A percentile compares a stretch with the other conserved stretches of the same genome.
Evolutionary conservation across 1,139 yeast genomes (phyloP).

Genomic region (Eremothecium gossypii): DNA sequence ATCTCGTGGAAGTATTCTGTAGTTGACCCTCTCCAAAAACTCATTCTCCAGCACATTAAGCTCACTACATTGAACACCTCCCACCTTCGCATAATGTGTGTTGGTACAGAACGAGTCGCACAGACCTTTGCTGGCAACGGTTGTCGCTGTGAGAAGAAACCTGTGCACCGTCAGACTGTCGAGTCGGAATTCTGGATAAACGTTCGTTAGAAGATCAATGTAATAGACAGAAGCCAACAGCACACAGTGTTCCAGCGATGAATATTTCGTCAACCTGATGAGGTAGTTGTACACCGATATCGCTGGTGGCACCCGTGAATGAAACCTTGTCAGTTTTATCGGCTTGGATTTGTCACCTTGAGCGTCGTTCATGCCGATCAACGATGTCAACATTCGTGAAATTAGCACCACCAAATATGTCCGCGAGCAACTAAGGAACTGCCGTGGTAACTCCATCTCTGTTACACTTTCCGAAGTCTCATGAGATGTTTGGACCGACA

Average conservation of each 20-base stretch:
- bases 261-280: slow-evolving; percentile 69
- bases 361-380: slow-evolving; percentile 58
- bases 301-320: slow-evolving; percentile 84
- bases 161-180: slow-evolving; percentile 92
- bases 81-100: slow-evolving; percentile 89
- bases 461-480: not conserved
- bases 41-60: slow-evolving; percentile 82
- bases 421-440: slow-evolving; percentile 59
- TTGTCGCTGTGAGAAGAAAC: slow-evolving; percentile 80
- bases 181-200: slow-evolving; percentile 71
- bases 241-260: slow-evolving; percentile 75
- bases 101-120: slow-evolving; percentile 94
- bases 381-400: slow-evolving; percentile 68
- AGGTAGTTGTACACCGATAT: slow-evolving; percentile 75
- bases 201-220: slow-evolving; percentile 72
- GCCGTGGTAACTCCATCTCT: slow-evolving; percentile 38
- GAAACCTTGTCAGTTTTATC: slow-evolving; percentile 67
- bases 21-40: slow-evolving; percentile 70
- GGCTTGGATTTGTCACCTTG: slow-evolving; percentile 17
- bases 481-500: too few relatives aligned
- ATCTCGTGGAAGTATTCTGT: slow-evolving; percentile 59
- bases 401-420: slow-evolving; percentile 63
- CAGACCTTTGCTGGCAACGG: slow-evolving; percentile 83
- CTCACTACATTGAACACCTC: slow-evolving; percentile 83
- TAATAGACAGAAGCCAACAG: slow-evolving; percentile 75